These are phyloP conservation scores for Gossypium rotundifolium DNA, from an alignment of 345 rosid species.

Conservation along the genomic window DNA sequence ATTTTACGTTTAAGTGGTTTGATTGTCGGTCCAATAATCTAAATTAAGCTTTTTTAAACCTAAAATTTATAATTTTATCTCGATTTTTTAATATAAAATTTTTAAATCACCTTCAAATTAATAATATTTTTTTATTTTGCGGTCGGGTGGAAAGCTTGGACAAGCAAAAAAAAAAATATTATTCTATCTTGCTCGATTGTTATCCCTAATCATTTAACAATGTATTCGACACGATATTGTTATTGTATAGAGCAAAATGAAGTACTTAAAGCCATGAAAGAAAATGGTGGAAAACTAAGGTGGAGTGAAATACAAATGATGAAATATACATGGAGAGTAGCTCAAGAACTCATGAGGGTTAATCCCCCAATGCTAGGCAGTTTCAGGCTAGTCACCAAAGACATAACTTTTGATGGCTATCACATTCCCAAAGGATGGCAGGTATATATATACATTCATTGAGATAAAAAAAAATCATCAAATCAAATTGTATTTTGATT, in stretches of 20 bases:
- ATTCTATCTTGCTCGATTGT: too few species aligned
- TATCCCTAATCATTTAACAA: not conserved
- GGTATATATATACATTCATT: not conserved
- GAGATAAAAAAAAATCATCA: too few species aligned
- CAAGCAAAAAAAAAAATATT: too few species aligned
- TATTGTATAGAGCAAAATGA: constrained; percentile 1
- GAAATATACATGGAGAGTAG: constrained; percentile 14
- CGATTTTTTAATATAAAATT: too few species aligned
- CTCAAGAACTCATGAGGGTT: constrained; percentile 12
- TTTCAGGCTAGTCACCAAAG: constrained; percentile 7
- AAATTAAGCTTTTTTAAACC: too few species aligned
- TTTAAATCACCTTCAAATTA: too few species aligned
- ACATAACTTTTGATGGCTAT: constrained; percentile 3
- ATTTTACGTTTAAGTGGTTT: too few species aligned
- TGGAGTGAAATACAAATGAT: constrained; percentile 12
- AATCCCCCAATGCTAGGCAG: constrained; percentile 14
- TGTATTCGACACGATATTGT: not conserved
- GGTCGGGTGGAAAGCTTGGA: too few species aligned
- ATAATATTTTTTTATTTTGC: too few species aligned
- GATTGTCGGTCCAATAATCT: too few species aligned
- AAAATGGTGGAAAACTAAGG: not conserved
- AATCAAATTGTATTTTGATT: too few species aligned
- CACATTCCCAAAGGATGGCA: constrained; percentile 10
- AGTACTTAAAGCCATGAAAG: not conserved
- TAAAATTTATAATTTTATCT: too few species aligned